These are phyloP conservation scores for Crithidia fasciculata DNA, from an alignment of 208 protist genomes.

Conservation along the genomic window DNA sequence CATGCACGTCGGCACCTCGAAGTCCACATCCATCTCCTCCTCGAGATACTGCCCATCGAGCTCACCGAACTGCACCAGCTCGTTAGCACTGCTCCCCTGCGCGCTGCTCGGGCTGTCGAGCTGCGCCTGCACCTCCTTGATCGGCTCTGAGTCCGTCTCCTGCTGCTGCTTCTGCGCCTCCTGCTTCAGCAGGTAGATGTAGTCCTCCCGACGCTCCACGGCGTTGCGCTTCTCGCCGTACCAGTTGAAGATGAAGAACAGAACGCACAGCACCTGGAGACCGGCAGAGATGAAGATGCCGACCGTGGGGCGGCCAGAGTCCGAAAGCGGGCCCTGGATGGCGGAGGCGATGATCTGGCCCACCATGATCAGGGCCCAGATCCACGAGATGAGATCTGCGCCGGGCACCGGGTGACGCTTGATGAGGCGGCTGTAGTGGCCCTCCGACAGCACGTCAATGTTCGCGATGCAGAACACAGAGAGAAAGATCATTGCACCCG, in stretches of 20 bases:
- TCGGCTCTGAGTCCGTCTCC: constrained; percentile 5
- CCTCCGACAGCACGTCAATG: constrained; percentile 79
- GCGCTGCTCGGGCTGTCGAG: constrained; percentile 9
- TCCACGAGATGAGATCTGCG: constrained; percentile 61
- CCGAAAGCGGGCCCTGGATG: constrained; percentile 61
- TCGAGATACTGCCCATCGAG: background rate
- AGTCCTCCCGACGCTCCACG: constrained; percentile 51
- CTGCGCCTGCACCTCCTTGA: constrained; percentile 9
- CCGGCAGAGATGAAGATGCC: constrained; percentile 62
- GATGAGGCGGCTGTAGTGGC: constrained; percentile 82
- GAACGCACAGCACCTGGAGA: constrained; percentile 46
- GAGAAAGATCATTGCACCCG: constrained; percentile 55
- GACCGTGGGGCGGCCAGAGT: constrained; percentile 43
- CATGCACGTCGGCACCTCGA: constrained; percentile 22
- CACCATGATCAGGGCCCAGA: constrained; percentile 64
- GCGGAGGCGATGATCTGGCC: constrained; percentile 48
- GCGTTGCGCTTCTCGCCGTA: constrained; percentile 67
- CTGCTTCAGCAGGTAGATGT: constrained; percentile 32
- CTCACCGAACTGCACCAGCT: constrained; percentile 5
- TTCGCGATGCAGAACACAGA: constrained; percentile 58
- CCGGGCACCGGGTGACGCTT: constrained; percentile 46
- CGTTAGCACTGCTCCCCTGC: background rate
- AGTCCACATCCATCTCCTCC: constrained; percentile 6
- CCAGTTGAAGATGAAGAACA: constrained; percentile 76
- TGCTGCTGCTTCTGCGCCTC: constrained; percentile 28